Evolutionary conservation across 306 rosid species (phyloP).

Genomic region (Cicer cuneatum): DNA sequence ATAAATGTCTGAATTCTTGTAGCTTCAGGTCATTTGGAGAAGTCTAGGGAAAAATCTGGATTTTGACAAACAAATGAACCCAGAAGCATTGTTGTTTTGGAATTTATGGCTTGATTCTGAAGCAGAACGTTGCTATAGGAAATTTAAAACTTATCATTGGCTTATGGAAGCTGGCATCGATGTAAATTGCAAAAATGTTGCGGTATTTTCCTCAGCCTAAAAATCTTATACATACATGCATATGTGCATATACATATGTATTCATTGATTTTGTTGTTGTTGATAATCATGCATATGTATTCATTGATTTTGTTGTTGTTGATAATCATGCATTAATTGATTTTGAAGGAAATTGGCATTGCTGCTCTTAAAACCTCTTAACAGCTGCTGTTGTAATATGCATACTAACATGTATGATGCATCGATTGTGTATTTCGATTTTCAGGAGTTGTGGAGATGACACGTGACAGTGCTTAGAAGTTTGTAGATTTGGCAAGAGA

Average conservation of each 20-base stretch:
- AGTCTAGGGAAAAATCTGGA: conserved; percentile 47
- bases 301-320: no score
- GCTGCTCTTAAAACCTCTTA: conserved; percentile 3
- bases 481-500: conserved; percentile 32
- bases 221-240: not conserved
- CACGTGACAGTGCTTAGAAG: conserved; percentile 35
- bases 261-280: no score
- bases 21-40: conserved; percentile 54
- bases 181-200: conserved; percentile 41
- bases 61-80: conserved; percentile 53
- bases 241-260: no score
- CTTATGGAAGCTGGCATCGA: conserved; percentile 58
- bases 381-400: not conserved
- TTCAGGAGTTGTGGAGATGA: conserved; percentile 60
- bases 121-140: conserved; percentile 60
- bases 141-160: conserved; percentile 51
- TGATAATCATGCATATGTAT: no score
- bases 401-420: conserved; percentile 14
- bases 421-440: conserved; percentile 34
- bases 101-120: conserved; percentile 73
- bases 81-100: conserved; percentile 53
- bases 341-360: not conserved
- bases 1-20: conserved; percentile 26
- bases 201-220: conserved; percentile 46
- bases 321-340: not conserved